Conservation (phyloP, 1,284 basidiomycete genomes). For the Ganoderma leucocontextum region DNA sequence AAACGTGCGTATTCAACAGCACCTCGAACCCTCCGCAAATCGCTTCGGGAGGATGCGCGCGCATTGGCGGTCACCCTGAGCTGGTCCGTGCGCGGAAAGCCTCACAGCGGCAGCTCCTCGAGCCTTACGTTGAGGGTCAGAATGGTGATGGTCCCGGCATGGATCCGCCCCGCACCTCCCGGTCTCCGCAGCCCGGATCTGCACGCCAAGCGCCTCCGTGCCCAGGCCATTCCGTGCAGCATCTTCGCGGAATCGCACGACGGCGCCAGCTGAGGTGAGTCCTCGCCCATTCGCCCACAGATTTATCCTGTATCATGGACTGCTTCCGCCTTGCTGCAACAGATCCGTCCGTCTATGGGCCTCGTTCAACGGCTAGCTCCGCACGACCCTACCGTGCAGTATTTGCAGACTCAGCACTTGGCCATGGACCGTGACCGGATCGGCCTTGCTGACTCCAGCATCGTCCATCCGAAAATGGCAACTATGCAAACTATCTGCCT, state of each 20-base stretch:
- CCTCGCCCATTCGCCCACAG: slow-evolving; percentile 1
- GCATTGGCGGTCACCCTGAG: background rate
- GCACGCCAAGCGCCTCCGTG: slow-evolving; percentile 11
- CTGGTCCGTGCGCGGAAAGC: slow-evolving; percentile 32
- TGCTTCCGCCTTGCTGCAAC: background rate
- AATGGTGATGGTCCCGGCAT: slow-evolving; percentile 19
- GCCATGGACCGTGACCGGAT: background rate
- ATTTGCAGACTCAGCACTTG: too few species aligned
- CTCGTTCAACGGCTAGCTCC: too few species aligned
- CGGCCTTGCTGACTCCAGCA: slow-evolving; percentile 4
- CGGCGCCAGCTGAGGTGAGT: slow-evolving; percentile 5
- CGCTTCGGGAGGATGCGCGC: background rate
- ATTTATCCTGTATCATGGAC: background rate
- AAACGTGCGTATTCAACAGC: slow-evolving; percentile 16
- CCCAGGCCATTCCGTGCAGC: slow-evolving; percentile 6
- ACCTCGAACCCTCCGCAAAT: background rate
- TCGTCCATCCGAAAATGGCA: background rate
- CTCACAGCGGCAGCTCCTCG: slow-evolving; percentile 6
- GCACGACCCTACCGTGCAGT: too few species aligned
- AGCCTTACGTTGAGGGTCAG: slow-evolving; percentile 31
- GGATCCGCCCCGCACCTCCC: slow-evolving; percentile 18
- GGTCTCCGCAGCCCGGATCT: slow-evolving; percentile 21
- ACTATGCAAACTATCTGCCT: background rate
- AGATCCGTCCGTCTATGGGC: background rate
- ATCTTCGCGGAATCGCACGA: slow-evolving; percentile 7